Evolutionary conservation across 371 early-diverging fungal genomes (phyloP).

Genomic region (Mycotypha africana): DNA sequence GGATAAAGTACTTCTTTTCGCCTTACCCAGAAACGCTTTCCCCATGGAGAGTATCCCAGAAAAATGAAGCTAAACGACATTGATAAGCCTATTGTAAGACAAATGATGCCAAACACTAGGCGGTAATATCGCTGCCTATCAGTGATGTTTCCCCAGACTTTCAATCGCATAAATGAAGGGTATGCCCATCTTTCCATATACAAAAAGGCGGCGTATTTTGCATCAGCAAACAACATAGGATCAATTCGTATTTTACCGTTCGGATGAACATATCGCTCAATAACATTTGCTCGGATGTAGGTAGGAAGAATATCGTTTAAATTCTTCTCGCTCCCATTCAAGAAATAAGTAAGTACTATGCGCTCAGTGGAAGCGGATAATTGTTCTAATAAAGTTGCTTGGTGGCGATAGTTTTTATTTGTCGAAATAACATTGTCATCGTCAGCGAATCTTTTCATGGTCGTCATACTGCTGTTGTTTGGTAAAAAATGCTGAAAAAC

Average conservation of each 20-base stretch:
- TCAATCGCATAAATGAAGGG: constrained; percentile 54
- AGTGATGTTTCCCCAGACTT: constrained; percentile 56
- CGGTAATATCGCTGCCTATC: constrained; percentile 48
- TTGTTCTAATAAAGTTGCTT: too few relatives aligned
- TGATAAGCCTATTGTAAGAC: constrained; percentile 48
- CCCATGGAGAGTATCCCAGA: constrained; percentile 46
- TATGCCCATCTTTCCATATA: constrained; percentile 54
- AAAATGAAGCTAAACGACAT: constrained; percentile 52
- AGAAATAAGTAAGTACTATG: too few relatives aligned
- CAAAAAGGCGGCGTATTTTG: constrained; percentile 50
- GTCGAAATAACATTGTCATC: too few relatives aligned
- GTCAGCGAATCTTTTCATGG: constrained; percentile 24
- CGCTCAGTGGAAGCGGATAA: too few relatives aligned
- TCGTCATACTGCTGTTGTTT: constrained; percentile 19
- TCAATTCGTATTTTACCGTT: constrained; percentile 31
- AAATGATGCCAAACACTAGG: constrained; percentile 45
- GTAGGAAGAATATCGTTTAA: constrained; percentile 13
- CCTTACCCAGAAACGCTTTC: constrained; percentile 49
- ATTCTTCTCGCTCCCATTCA: too few relatives aligned
- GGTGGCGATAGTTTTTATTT: too few relatives aligned
- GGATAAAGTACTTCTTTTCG: not conserved
- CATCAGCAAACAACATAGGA: constrained; percentile 35
- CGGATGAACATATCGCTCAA: not conserved
- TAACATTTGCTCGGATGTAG: too few relatives aligned
- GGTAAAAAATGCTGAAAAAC: constrained; percentile 39